Percentiles rank a stretch among this genome's conserved stretches.
These are phyloP conservation scores for Tuctoria greenei DNA, from an alignment of 176 grass and related monocot genomes.

Conservation along the genomic window DNA sequence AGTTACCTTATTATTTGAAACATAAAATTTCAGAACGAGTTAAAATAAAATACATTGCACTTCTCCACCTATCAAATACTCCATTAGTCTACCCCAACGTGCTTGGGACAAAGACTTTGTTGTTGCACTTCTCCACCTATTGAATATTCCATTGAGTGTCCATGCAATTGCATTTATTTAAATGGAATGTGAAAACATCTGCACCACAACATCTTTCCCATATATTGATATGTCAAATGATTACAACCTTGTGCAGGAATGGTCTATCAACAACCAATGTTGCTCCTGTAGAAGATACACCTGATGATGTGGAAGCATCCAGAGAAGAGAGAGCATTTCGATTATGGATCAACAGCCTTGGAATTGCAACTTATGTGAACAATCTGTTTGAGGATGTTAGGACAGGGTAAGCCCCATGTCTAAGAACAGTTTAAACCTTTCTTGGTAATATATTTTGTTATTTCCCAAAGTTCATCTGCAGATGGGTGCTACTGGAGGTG, in stretches of 20 bases:
- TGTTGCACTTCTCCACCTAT: not conserved
- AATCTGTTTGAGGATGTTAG: conserved; percentile 98
- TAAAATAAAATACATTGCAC: not conserved
- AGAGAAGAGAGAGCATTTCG: conserved; percentile 94
- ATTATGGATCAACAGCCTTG: conserved; percentile 97
- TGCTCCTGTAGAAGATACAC: conserved; percentile 49
- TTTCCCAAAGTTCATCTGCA: conserved; percentile 39
- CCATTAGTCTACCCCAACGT: too few relatives aligned
- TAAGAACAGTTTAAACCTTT: not conserved
- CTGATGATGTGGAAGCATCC: conserved; percentile 78
- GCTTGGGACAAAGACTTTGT: too few relatives aligned
- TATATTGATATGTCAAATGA: conserved; percentile 6
- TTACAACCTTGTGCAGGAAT: conserved; percentile 68
- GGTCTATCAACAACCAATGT: conserved; percentile 70
- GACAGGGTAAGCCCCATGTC: conserved; percentile 58
- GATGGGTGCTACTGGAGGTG: conserved; percentile 95
- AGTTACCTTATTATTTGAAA: not conserved
- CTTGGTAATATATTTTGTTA: conserved; percentile 1
- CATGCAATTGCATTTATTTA: not conserved
- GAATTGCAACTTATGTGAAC: conserved; percentile 86
- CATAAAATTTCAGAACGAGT: not conserved
- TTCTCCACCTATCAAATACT: not conserved
- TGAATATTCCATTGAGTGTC: not conserved
- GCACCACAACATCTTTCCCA: not conserved
- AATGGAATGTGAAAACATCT: not conserved